Evolutionary conservation across 148 eudicot genomes (phyloP).

Genomic region (Talinum fruticosum): DNA sequence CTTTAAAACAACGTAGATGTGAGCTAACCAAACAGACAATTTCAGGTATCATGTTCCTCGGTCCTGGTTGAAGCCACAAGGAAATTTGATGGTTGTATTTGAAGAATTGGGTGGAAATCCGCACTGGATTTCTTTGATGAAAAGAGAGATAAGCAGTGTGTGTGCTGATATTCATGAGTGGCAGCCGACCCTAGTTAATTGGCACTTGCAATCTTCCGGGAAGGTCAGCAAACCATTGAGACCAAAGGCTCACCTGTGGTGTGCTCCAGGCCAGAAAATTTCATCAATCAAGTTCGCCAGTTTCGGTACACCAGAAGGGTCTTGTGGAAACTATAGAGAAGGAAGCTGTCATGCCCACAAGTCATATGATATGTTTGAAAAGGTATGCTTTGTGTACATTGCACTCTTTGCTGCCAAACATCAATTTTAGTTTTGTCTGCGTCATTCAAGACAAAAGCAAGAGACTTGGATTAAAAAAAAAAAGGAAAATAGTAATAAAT

Average conservation of each 20-base stretch:
- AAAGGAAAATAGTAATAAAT: too few relatives aligned
- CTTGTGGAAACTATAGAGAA: slow-evolving; percentile 62
- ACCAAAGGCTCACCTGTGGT: slow-evolving; percentile 72
- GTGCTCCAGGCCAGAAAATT: slow-evolving; percentile 66
- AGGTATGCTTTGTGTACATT: slow-evolving; percentile 37
- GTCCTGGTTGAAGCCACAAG: slow-evolving; percentile 72
- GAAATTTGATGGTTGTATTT: slow-evolving; percentile 68
- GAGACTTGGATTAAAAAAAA: too few relatives aligned
- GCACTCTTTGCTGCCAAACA: not conserved
- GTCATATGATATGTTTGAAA: slow-evolving; percentile 63
- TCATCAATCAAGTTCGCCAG: slow-evolving; percentile 73
- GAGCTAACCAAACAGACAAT: slow-evolving; percentile 18
- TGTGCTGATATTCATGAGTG: slow-evolving; percentile 67
- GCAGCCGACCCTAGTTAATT: slow-evolving; percentile 62
- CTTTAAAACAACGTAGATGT: not conserved
- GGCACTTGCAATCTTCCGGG: slow-evolving; percentile 54
- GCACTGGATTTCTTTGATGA: slow-evolving; percentile 59
- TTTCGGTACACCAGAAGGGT: slow-evolving; percentile 76
- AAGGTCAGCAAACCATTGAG: slow-evolving; percentile 51
- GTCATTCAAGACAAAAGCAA: too few relatives aligned
- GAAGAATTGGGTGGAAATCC: slow-evolving; percentile 90
- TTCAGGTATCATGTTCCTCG: slow-evolving; percentile 88
- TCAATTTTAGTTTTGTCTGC: too few relatives aligned
- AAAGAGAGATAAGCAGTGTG: slow-evolving; percentile 57
- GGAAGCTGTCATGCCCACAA: slow-evolving; percentile 74